phyloP scores from a whole-genome alignment of 441 rosid species.

The Bruguiera hainesii region DNA sequence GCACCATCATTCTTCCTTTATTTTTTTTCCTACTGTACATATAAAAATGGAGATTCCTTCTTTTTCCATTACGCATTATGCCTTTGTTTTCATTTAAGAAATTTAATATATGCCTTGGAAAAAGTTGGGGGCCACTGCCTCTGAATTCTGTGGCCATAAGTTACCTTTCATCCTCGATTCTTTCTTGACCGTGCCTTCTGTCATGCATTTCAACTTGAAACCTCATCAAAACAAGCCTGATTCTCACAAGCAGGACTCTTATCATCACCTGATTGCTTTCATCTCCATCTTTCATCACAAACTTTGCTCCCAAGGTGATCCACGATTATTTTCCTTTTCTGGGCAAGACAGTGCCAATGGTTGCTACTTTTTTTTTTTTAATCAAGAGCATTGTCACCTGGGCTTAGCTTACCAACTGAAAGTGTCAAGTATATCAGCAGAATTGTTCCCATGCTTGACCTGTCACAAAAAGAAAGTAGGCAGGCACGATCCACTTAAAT shows the following conservation, averaged over 20 bases:
- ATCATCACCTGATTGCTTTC: conserved; percentile 9
- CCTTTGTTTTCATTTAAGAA: conserved; percentile 32
- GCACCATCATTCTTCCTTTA: neutral
- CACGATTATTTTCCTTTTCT: conserved; percentile 12
- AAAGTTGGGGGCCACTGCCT: conserved; percentile 3
- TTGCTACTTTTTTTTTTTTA: conserved; percentile 1
- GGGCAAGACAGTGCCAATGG: neutral
- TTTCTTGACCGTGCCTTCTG: conserved; percentile 5
- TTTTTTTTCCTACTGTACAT: conserved; percentile 10
- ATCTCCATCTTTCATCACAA: neutral
- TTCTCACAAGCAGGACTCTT: conserved; percentile 2
- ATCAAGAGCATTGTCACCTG: conserved; percentile 22
- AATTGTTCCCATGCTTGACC: conserved; percentile 91
- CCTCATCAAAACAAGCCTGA: conserved; percentile 4
- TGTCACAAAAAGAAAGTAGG: conserved; percentile 26
- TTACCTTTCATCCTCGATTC: conserved; percentile 14
- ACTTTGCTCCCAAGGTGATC: conserved; percentile 2
- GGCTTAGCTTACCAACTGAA: conserved; percentile 38
- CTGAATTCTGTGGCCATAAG: conserved; percentile 15
- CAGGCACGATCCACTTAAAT: neutral
- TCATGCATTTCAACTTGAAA: neutral
- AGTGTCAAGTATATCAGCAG: conserved; percentile 87
- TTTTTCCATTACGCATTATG: conserved; percentile 24
- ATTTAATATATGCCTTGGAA: neutral
- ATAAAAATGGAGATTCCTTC: conserved; percentile 28